phyloP scores from a whole-genome alignment of 805 yeast species.

The Monosporozyma solicola region DNA sequence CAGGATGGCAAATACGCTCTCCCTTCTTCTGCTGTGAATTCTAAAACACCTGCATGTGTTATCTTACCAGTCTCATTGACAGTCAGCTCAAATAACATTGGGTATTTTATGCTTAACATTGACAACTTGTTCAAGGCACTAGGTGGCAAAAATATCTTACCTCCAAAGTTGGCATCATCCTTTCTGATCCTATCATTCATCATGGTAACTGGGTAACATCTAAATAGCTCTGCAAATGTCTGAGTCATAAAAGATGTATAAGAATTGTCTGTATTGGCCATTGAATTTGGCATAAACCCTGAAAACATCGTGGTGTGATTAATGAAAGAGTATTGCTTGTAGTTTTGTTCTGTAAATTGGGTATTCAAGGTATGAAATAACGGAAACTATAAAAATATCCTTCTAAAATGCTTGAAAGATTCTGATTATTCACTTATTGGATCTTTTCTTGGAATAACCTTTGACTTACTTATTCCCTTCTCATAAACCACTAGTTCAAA shows the following conservation, averaged over 20 bases:
- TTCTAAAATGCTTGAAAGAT: not conserved
- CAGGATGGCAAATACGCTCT: constrained; percentile 90
- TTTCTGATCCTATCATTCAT: constrained; percentile 69
- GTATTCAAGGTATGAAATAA: too few species aligned
- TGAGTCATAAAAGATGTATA: constrained; percentile 28
- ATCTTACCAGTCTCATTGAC: constrained; percentile 51
- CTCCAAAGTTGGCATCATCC: constrained; percentile 83
- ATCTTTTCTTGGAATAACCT: not conserved
- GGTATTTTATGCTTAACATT: constrained; percentile 86
- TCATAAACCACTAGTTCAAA: not conserved
- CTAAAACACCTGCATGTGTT: constrained; percentile 92
- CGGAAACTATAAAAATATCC: not conserved
- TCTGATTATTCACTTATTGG: not conserved
- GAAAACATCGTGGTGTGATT: constrained; percentile 27
- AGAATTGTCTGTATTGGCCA: constrained; percentile 6
- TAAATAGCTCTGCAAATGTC: constrained; percentile 72
- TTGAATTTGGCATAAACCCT: constrained; percentile 17
- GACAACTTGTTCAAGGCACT: constrained; percentile 83
- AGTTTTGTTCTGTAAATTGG: not conserved
- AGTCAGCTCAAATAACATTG: constrained; percentile 81
- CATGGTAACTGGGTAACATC: constrained; percentile 88
- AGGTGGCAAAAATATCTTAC: constrained; percentile 91
- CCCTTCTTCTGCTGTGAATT: constrained; percentile 96
- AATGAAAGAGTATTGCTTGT: too few species aligned
- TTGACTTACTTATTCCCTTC: not conserved